A percentile compares a stretch with the other conserved stretches of the same genome.
These are phyloP conservation scores for Geotrichum restrictum DNA, from an alignment of 1,139 yeast genomes.

Conservation along the genomic window DNA sequence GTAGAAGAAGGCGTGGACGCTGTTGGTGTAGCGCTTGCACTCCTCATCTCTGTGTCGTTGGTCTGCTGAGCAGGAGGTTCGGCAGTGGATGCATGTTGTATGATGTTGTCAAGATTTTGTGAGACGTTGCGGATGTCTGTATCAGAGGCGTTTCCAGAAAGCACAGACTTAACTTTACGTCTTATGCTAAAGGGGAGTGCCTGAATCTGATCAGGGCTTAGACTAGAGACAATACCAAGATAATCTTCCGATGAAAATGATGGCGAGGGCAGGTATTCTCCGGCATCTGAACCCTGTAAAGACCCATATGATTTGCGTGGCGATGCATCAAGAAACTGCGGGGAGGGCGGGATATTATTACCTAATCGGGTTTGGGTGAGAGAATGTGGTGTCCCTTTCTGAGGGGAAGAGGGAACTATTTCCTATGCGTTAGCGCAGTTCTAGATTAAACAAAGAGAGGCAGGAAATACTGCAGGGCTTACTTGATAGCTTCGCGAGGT, in stretches of 20 bases:
- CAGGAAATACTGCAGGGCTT: background rate
- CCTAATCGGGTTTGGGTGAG: slow-evolving; percentile 3
- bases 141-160: slow-evolving; percentile 19
- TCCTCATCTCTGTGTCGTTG: background rate
- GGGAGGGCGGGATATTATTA: slow-evolving; percentile 7
- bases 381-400: slow-evolving; percentile 1
- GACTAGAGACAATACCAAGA: background rate
- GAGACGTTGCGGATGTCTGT: slow-evolving; percentile 13
- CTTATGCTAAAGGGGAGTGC: slow-evolving; percentile 19
- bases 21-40: background rate
- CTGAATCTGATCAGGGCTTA: slow-evolving; percentile 18
- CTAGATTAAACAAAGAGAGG: no score
- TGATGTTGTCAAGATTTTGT: slow-evolving; percentile 16
- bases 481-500: slow-evolving; percentile 7
- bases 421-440: no score
- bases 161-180: slow-evolving; percentile 15
- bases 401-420: background rate
- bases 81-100: background rate
- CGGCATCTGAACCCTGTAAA: background rate
- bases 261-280: slow-evolving; percentile 19
- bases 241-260: slow-evolving; percentile 13
- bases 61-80: background rate
- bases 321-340: background rate
- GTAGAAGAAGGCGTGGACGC: background rate
- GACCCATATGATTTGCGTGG: slow-evolving; percentile 9